Base-by-base conservation (phyloP, 768 basidiomycete genomes). In the Mycena alexandri region DNA sequence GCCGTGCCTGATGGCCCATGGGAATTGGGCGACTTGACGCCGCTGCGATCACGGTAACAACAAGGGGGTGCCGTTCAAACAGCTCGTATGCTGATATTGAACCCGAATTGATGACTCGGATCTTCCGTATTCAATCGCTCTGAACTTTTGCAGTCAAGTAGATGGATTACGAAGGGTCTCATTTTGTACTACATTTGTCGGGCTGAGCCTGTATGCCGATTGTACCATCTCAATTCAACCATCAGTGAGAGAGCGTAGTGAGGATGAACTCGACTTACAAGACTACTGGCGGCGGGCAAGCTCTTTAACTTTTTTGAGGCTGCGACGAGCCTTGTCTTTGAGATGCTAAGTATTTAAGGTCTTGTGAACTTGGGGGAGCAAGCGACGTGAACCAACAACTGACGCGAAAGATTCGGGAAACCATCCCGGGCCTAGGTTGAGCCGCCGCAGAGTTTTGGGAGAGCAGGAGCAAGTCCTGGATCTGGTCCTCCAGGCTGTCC, bases 1-100 rank as follows among this genome's bases (percentile, higher is more conserved):
- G 62, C 67, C 3, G 13, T 60, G 8, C 67, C 62, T 2, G 53
- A 64, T 29, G 67, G 64, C 9, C 46, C 25, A 11, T 69, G 68
- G 68, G 68, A 69, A 22, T 21, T 65, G 52, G 68, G 68, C 16
- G 46, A 69, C 42, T 21, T 69, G 34, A 50, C 44, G 41, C 52
- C 58, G 6, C 1, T 69, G 16, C 36, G 24, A 13, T 14, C 34
- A 36, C 19, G 61, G 58, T 65, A 46, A 44, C 21, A 21, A 50
- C n/a, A 33, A 47, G 13, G 17, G 42, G 7, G 58, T 69, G 14
- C 67, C 67, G 22, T 64, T 69, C 25, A 50, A 64, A 60, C 22
- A 62, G 67, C 13, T 22, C 57, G 4, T 65, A 47, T 24, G 68
- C 68, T 1, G 68, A 69, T 41, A 64, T 69, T 8, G 58, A 65